Conservation (phyloP, 306 rosid species). For the Datisca glomerata region DNA sequence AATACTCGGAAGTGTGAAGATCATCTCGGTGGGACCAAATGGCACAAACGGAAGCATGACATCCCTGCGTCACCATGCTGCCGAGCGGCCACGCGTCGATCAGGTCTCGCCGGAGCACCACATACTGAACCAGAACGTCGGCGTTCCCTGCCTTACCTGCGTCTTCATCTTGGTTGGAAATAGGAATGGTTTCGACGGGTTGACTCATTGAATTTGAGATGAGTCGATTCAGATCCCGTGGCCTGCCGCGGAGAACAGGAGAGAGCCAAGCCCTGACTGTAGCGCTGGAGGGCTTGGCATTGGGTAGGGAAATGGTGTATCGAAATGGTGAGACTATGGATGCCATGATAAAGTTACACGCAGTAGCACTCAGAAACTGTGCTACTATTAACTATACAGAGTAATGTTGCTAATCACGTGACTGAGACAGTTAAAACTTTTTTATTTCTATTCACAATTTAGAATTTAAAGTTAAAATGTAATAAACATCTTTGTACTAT, state of each 20-base stretch:
- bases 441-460: no score
- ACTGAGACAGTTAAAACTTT: no score
- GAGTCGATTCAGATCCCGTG: slow-evolving; percentile 22
- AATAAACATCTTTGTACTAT: no score
- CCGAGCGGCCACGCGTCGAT: slow-evolving; percentile 83
- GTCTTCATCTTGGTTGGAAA: slow-evolving; percentile 11
- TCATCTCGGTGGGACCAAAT: slow-evolving; percentile 64
- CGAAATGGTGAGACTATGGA: slow-evolving; percentile 21
- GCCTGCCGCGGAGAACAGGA: slow-evolving; percentile 6
- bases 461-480: no score
- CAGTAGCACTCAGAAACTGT: no score
- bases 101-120: slow-evolving; percentile 90
- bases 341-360: slow-evolving; percentile 27
- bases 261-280: slow-evolving; percentile 9
- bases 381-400: no score
- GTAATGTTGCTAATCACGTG: no score
- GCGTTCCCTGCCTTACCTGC: slow-evolving; percentile 15
- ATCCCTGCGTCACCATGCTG: slow-evolving; percentile 76
- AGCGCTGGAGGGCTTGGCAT: not conserved
- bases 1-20: slow-evolving; percentile 44
- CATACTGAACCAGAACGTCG: slow-evolving; percentile 63
- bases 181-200: slow-evolving; percentile 17
- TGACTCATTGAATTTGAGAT: slow-evolving; percentile 48
- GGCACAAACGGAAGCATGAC: slow-evolving; percentile 84
- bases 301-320: slow-evolving; percentile 14